Evolutionary conservation across 345 rosid species (phyloP), one percentile per base, ranked within the genome.

Genomic region (Arabidopsis arenosa): DNA sequence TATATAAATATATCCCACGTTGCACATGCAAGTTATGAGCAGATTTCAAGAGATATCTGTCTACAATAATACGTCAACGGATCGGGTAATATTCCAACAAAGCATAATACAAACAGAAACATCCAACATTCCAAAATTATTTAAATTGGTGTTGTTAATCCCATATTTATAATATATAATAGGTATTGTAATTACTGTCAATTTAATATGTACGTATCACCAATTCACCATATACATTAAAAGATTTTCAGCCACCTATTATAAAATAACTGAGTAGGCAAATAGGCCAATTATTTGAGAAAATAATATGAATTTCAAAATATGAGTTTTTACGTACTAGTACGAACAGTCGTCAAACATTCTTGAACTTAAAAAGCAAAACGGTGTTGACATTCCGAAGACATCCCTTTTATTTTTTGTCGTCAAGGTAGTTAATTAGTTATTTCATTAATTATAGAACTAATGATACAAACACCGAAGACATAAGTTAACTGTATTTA

Each of bases 91-190:
- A 77, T 77, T 77, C 80, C 67, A 71, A 64, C 67, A 47, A 77
- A 49, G 80, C 80, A 70, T 65, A 71, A 64, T 77, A 71, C 80
- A 77, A 77, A 71, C 80, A 77, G 76, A 77, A 71, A 72, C 80
- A 47, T 77, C 80, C 80, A 71, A 71, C 80, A 71, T 71, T 77
- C 80, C 76, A 49, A 63, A 55, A 63, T 64, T 56, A 77, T 77
- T 77, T 43, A 64, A 57, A 35, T 56, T 32, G 17, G 32, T 70
- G 75, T 56, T 72, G 70, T 77, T n/a, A 77, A 64, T 39, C 76
- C 60, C 48, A 77, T 17, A 63, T 70, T 55, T 55, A 54, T 39
- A 70, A 43, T 70, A 47, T 63, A 47, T 4, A 64, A 62, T 21
- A 52, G 23, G 23, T 8, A 39, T 36, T 65, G 63, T 51, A 55